Evolutionary conservation across 208 protist genomes (phyloP).

Genomic region (Trypanosoma mega): DNA sequence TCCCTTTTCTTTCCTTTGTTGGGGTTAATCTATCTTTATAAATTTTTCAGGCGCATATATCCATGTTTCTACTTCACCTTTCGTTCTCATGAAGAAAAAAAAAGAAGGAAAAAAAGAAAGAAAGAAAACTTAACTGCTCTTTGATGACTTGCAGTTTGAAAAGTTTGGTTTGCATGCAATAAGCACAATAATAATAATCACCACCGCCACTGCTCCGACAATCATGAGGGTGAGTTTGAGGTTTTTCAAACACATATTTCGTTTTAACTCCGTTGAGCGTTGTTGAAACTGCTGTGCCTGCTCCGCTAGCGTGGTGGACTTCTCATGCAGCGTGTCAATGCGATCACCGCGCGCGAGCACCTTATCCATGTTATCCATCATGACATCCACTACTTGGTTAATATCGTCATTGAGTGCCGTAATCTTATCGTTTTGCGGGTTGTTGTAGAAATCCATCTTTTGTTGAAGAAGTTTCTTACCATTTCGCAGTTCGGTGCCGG

Average conservation of each 20-base stretch:
- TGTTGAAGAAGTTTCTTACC: constrained; percentile 90
- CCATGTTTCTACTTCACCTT: too few relatives aligned
- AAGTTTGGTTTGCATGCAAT: constrained; percentile 89
- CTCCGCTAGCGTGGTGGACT: constrained; percentile 74
- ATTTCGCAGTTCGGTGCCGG: constrained; percentile 76
- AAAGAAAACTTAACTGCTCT: not conserved
- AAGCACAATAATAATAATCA: constrained; percentile 85
- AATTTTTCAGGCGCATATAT: too few relatives aligned
- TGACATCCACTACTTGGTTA: constrained; percentile 90
- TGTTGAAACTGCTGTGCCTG: constrained; percentile 86
- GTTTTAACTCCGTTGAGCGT: constrained; percentile 84
- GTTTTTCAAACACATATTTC: constrained; percentile 89
- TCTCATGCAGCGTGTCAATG: constrained; percentile 87
- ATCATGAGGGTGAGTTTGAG: constrained; percentile 90
- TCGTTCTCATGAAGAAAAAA: not conserved
- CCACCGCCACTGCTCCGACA: constrained; percentile 46
- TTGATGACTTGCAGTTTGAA: constrained; percentile 54
- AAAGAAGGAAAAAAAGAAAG: not conserved
- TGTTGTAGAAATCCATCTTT: constrained; percentile 94
- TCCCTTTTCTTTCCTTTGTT: too few relatives aligned
- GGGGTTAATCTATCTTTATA: too few relatives aligned
- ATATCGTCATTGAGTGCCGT: constrained; percentile 87
- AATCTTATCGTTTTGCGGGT: constrained; percentile 92
- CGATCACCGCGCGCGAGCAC: constrained; percentile 85
- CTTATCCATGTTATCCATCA: constrained; percentile 94